phyloP scores from a whole-genome alignment of 2,329 filamentous ascomycete species.

The Pseudogymnoascus sp. region DNA sequence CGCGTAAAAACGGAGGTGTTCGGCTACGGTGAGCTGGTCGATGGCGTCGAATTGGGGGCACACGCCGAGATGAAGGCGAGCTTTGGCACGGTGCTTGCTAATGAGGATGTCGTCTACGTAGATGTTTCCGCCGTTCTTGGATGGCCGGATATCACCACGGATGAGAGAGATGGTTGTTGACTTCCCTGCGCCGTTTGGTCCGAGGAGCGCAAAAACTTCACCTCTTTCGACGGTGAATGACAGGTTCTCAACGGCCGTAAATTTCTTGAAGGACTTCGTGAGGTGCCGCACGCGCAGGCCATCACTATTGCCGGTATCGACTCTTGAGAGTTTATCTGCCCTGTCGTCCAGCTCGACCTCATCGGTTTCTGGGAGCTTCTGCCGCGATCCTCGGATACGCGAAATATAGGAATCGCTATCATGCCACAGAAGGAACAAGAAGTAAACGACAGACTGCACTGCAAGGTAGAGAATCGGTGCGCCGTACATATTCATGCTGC shows the following conservation, averaged over 20 bases:
- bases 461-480: conserved; percentile 78
- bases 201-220: conserved; percentile 81
- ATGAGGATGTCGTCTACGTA: conserved; percentile 73
- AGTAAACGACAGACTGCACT: conserved; percentile 62
- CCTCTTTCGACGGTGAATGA: conserved; percentile 72
- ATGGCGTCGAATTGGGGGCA: conserved; percentile 85
- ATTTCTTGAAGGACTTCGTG: conserved; percentile 68
- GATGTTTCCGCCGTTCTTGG: conserved; percentile 62
- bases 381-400: conserved; percentile 32
- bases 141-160: conserved; percentile 74
- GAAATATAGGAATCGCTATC: conserved; percentile 65
- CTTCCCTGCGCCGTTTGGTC: conserved; percentile 87
- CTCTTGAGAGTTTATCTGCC: conserved; percentile 53
- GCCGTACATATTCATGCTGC: conserved; percentile 65
- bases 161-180: conserved; percentile 84
- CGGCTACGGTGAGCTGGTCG: conserved; percentile 81
- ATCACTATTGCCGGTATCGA: conserved; percentile 41
- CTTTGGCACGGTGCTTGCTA: conserved; percentile 59
- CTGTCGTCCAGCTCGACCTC: conserved; percentile 41
- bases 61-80: conserved; percentile 74
- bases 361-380: conserved; percentile 7
- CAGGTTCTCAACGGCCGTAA: conserved; percentile 78
- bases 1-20: conserved; percentile 85
- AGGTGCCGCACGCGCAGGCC: conserved; percentile 67
- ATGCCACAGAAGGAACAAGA: conserved; percentile 66